phyloP scores from a whole-genome alignment of 2,329 filamentous ascomycete genomes.

The Lachnellula suecica region DNA sequence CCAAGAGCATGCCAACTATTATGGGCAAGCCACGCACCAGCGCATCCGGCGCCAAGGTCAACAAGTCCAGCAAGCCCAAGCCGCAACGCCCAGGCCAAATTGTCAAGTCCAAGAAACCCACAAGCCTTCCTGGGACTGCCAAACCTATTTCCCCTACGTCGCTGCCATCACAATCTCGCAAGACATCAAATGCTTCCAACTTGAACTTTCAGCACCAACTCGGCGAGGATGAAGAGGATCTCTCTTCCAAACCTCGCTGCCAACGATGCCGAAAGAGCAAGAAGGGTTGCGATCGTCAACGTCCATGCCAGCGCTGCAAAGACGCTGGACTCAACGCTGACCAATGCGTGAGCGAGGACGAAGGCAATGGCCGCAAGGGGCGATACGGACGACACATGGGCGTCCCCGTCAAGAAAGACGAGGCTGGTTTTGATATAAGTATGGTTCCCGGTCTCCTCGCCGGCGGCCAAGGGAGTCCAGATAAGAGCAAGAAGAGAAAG shows the following conservation, averaged over 20 bases:
- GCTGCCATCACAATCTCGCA: conserved; percentile 69
- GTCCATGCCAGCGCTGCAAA: conserved; percentile 91
- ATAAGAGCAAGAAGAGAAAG: conserved; percentile 72
- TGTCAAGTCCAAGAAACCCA: conserved; percentile 51
- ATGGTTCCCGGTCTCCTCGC: conserved; percentile 32
- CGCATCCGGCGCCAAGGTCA: conserved; percentile 40
- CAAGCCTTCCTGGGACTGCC: conserved; percentile 33
- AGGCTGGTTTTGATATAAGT: conserved; percentile 38
- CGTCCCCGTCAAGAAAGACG: conserved; percentile 61
- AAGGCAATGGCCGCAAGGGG: conserved; percentile 95
- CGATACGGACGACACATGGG: conserved; percentile 78
- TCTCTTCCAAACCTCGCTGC: conserved; percentile 94
- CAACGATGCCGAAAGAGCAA: conserved; percentile 99
- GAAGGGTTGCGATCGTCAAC: conserved; percentile 96
- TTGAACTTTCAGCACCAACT: conserved; percentile 62
- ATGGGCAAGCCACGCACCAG: conserved; percentile 39
- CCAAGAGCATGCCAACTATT: conserved; percentile 36
- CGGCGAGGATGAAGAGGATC: conserved; percentile 76
- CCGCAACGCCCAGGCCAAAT: conserved; percentile 27
- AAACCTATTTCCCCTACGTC: conserved; percentile 64
- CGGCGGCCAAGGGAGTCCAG: conserved; percentile 37
- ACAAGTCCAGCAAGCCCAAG: conserved; percentile 46
- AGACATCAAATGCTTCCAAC: conserved; percentile 69
- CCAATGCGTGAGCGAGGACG: conserved; percentile 95
- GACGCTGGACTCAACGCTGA: conserved; percentile 93